phyloP scores from a whole-genome alignment of 768 basidiomycete species.

The Kwoniella newhampshirensis region DNA sequence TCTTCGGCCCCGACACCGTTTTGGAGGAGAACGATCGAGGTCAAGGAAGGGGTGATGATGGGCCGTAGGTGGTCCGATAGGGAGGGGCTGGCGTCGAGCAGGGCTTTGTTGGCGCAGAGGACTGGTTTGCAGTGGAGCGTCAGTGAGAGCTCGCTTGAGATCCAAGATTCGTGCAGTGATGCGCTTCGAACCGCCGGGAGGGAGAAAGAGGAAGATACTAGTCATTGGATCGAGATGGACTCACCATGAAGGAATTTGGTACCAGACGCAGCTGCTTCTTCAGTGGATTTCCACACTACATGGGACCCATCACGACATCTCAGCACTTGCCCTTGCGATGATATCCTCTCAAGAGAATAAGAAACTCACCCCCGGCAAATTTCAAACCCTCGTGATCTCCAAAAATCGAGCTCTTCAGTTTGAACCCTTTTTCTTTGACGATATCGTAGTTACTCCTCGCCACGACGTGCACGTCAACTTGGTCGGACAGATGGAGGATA shows the following conservation, averaged over 20 bases:
- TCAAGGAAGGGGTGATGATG: constrained; percentile 28
- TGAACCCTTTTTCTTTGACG: constrained; percentile 43
- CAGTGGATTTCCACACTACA: constrained; percentile 42
- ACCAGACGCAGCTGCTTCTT: constrained; percentile 43
- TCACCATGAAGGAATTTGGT: constrained; percentile 34
- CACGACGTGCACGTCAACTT: constrained; percentile 46
- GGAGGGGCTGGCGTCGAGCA: constrained; percentile 48
- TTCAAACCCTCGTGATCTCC: constrained; percentile 42
- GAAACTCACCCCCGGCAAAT: constrained; percentile 47
- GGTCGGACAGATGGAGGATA: constrained; percentile 39
- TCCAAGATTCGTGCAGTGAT: too few species aligned
- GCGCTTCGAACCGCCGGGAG: too few species aligned
- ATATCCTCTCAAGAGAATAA: too few species aligned
- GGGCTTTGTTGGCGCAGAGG: constrained; percentile 49
- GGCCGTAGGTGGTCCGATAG: constrained; percentile 41
- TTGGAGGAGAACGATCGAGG: constrained; percentile 48
- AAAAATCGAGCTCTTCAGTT: constrained; percentile 37
- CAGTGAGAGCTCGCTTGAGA: not conserved
- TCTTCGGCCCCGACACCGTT: constrained; percentile 51
- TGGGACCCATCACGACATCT: constrained; percentile 1
- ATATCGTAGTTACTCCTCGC: constrained; percentile 46
- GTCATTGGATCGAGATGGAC: not conserved
- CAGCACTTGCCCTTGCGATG: not conserved
- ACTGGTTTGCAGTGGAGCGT: constrained; percentile 16
- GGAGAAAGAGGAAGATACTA: too few species aligned